A percentile compares a stretch with the other conserved stretches of the same genome.
Conservation (phyloP, 805 yeast genomes). For the Candida xyloterini region DNA sequence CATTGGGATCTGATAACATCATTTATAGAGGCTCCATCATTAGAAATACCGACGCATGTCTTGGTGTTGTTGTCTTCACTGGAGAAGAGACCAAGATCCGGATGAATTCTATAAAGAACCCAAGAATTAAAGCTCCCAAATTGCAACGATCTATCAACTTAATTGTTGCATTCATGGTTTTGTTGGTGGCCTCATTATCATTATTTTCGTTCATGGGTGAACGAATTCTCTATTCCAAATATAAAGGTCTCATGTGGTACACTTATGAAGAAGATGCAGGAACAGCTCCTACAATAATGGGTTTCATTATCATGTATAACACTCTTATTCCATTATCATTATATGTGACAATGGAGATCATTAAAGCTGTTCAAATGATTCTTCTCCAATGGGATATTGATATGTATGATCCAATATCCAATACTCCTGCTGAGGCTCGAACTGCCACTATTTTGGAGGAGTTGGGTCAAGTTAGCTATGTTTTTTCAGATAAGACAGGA, state of each 20-base stretch:
- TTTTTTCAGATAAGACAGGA: conserved; percentile 96
- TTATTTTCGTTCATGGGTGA: conserved; percentile 82
- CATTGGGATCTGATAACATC: conserved; percentile 80
- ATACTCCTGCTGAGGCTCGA: conserved; percentile 92
- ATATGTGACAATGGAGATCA: conserved; percentile 95
- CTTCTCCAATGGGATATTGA: conserved; percentile 88
- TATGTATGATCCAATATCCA: conserved; percentile 80
- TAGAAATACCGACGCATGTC: conserved; percentile 71
- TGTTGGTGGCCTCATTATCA: conserved; percentile 69
- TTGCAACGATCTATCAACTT: conserved; percentile 77
- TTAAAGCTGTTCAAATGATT: conserved; percentile 81
- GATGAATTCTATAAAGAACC: conserved; percentile 89
- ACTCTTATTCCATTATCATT: conserved; percentile 92
- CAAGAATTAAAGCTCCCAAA: conserved; percentile 91
- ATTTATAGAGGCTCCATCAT: conserved; percentile 86
- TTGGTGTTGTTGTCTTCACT: conserved; percentile 85
- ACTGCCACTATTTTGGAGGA: conserved; percentile 96
- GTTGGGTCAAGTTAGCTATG: conserved; percentile 92
- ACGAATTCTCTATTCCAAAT: conserved; percentile 44
- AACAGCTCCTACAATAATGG: conserved; percentile 86
- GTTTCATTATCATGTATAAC: conserved; percentile 95
- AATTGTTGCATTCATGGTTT: conserved; percentile 85
- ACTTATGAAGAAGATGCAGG: conserved; percentile 71
- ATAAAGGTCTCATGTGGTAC: conserved; percentile 65
- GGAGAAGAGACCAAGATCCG: conserved; percentile 96